Conservation (phyloP, 441 rosid genomes). For the Syzygium malaccense region DNA sequence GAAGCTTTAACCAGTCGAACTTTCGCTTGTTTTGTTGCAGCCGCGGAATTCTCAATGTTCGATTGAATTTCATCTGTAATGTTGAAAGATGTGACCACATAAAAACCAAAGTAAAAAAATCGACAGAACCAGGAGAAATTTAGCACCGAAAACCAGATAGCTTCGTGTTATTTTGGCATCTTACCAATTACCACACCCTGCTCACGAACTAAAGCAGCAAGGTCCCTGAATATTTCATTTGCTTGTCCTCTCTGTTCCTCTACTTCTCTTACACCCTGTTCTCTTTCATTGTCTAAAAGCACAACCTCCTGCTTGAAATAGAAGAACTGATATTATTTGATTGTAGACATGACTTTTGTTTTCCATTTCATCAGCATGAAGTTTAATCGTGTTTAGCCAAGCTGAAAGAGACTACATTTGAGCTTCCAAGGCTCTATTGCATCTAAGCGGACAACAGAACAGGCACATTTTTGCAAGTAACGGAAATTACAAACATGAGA, state of each 20-base stretch:
- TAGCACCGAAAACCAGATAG: not conserved
- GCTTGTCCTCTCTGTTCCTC: slow-evolving; percentile 56
- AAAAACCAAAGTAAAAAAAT: not conserved
- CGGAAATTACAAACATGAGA: not conserved
- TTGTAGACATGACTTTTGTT: not conserved
- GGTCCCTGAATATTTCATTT: slow-evolving; percentile 67
- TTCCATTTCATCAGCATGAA: not conserved
- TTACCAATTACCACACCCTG: slow-evolving; percentile 68
- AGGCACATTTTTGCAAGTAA: not conserved
- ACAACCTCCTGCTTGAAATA: slow-evolving; percentile 41
- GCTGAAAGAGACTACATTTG: not conserved
- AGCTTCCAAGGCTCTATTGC: not conserved
- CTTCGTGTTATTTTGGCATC: slow-evolving; percentile 6
- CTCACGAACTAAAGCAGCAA: slow-evolving; percentile 56
- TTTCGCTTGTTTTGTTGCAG: slow-evolving; percentile 41
- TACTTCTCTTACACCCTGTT: slow-evolving; percentile 53
- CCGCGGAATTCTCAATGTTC: slow-evolving; percentile 43
- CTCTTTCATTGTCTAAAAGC: slow-evolving; percentile 22
- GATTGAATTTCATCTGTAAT: slow-evolving; percentile 56
- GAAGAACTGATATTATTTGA: not conserved
- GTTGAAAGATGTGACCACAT: not conserved
- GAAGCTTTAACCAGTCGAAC: slow-evolving; percentile 49
- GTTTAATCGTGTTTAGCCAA: not conserved
- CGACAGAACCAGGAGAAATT: not conserved
- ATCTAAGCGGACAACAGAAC: not conserved